Conservation (phyloP, 78 protist genomes). For the Isochrysis galbana region DNA sequence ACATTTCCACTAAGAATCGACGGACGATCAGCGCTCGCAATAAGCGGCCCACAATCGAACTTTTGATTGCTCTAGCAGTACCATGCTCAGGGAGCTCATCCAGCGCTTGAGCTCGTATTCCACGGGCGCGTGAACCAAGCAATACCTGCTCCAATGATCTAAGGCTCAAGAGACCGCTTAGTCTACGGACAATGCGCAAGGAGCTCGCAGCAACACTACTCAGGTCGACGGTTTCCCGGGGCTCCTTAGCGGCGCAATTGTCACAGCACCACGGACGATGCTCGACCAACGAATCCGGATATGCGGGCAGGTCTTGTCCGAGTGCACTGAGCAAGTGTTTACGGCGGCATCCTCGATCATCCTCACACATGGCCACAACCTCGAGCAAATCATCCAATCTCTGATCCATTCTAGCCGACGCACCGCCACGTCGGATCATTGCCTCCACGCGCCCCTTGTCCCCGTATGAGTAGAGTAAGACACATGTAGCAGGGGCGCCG, state of each 20-base stretch:
- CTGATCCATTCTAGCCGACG: neutral
- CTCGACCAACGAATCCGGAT: neutral
- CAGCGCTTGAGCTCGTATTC: neutral
- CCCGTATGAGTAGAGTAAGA: neutral
- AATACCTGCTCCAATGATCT: neutral
- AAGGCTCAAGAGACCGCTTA: neutral
- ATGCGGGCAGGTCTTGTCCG: neutral
- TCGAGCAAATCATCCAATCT: neutral
- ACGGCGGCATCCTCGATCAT: neutral
- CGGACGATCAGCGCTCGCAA: no score
- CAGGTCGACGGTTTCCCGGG: neutral
- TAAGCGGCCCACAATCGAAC: no score
- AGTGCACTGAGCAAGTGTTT: neutral
- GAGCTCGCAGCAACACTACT: neutral
- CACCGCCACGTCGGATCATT: neutral
- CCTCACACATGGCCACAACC: neutral
- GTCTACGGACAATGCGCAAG: neutral
- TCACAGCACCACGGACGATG: neutral
- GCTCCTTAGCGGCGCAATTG: neutral
- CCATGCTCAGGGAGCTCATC: neutral
- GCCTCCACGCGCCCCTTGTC: neutral
- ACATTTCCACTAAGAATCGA: no score
- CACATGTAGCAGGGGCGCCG: slow-evolving; percentile 47
- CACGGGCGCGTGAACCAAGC: no score
- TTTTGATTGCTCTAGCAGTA: neutral